Percentiles rank a stretch among this genome's conserved stretches.
Evolutionary conservation across 1,284 basidiomycete genomes (phyloP).

Genomic region (Moniliophthora roreri): DNA sequence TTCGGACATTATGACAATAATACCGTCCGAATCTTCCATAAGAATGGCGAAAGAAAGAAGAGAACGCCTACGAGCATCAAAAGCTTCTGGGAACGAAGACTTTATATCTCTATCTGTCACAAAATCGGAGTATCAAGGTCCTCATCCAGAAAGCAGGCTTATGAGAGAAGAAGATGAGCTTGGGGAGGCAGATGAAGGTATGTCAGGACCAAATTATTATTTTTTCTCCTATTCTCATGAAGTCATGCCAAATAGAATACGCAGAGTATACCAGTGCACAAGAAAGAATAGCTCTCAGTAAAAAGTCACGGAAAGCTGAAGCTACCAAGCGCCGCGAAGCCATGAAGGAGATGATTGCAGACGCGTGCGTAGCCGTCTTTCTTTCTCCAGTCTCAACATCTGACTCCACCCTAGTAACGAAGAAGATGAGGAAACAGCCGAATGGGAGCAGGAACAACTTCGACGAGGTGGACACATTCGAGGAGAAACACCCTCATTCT

Average conservation of each 20-base stretch:
- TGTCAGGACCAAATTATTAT: slow-evolving; percentile 20
- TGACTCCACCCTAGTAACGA: slow-evolving; percentile 56
- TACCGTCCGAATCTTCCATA: slow-evolving; percentile 79
- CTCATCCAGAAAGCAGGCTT: slow-evolving; percentile 88
- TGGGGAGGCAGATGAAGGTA: slow-evolving; percentile 92
- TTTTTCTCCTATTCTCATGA: not conserved
- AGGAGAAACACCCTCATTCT: slow-evolving; percentile 26
- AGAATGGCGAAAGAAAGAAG: slow-evolving; percentile 79
- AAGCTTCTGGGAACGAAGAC: slow-evolving; percentile 58
- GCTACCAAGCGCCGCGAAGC: slow-evolving; percentile 69
- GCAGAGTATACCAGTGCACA: slow-evolving; percentile 90
- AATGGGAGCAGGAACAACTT: slow-evolving; percentile 91
- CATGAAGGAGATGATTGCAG: slow-evolving; percentile 87
- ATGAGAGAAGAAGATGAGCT: slow-evolving; percentile 91
- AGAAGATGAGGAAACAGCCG: slow-evolving; percentile 84
- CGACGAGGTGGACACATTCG: slow-evolving; percentile 65
- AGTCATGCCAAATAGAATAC: too few species aligned
- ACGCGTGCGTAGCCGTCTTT: slow-evolving; percentile 57
- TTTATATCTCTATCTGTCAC: slow-evolving; percentile 83
- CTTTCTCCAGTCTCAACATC: not conserved
- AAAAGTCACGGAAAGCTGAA: slow-evolving; percentile 79
- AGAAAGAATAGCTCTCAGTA: slow-evolving; percentile 84
- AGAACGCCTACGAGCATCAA: slow-evolving; percentile 55
- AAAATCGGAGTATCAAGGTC: slow-evolving; percentile 59
- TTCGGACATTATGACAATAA: slow-evolving; percentile 46